Evolutionary conservation across 495 filamentous ascomycete genomes (phyloP).

Genomic region (Pyronema omphalodes): DNA sequence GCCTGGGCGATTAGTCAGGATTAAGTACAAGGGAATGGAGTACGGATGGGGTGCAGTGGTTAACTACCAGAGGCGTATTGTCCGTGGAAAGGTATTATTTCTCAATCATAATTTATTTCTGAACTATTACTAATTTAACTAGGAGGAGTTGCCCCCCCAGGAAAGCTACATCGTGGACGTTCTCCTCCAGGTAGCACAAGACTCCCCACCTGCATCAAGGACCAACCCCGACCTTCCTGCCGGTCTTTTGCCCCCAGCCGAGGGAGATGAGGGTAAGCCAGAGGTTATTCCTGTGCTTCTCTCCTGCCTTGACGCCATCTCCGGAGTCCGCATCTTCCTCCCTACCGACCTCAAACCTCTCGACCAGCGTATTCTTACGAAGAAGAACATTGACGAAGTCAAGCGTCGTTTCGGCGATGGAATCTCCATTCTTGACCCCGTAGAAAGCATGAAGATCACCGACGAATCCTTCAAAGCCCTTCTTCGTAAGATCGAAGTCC

Average conservation of each 20-base stretch:
- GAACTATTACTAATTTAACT: conserved; percentile 29
- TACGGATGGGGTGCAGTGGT: conserved; percentile 89
- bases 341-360: conserved; percentile 48
- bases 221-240: conserved; percentile 42
- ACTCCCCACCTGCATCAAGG: conserved; percentile 38
- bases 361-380: conserved; percentile 44
- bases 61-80: conserved; percentile 39
- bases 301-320: conserved; percentile 61
- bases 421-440: conserved; percentile 67
- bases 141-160: conserved; percentile 50
- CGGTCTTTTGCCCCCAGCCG: conserved; percentile 41
- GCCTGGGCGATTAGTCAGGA: conserved; percentile 61
- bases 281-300: conserved; percentile 74
- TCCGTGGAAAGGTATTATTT: conserved; percentile 13
- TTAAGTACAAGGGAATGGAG: conserved; percentile 58
- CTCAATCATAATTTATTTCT: not conserved
- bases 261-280: conserved; percentile 52
- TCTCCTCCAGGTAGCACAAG: conserved; percentile 48
- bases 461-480: conserved; percentile 87
- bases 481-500: conserved; percentile 86
- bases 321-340: conserved; percentile 58
- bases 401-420: conserved; percentile 82
- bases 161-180: conserved; percentile 68
- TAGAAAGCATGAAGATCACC: conserved; percentile 84
- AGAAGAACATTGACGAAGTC: conserved; percentile 54